Conservation (phyloP, 768 basidiomycete genomes). For the Tulasnella sp. region DNA sequence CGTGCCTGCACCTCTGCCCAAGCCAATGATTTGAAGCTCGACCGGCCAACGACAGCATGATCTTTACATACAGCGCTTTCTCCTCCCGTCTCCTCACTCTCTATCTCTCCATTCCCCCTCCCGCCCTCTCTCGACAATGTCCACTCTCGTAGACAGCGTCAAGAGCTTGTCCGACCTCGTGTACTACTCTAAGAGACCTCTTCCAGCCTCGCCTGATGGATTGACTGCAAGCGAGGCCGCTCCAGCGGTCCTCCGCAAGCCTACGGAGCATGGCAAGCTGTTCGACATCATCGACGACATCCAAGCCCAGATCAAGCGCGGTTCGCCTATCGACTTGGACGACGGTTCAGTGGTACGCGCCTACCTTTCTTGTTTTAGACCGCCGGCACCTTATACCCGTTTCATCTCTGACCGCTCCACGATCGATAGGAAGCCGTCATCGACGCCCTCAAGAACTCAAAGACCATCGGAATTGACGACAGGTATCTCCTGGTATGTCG, state of each 20-base stretch:
- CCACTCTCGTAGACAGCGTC: constrained; percentile 24
- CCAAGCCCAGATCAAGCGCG: constrained; percentile 8
- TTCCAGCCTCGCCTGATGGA: constrained; percentile 34
- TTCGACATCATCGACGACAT: constrained; percentile 28
- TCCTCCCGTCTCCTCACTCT: background rate
- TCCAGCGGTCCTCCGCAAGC: constrained; percentile 16
- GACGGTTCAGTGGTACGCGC: constrained; percentile 12
- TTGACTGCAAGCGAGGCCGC: constrained; percentile 28
- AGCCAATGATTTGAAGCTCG: constrained; percentile 10
- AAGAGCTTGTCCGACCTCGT: constrained; percentile 29
- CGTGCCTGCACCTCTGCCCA: background rate
- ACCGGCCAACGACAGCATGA: constrained; percentile 16
- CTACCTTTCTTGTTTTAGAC: background rate
- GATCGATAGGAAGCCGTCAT: constrained; percentile 31
- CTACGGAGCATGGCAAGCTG: constrained; percentile 16
- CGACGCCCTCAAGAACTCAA: constrained; percentile 53
- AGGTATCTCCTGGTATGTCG: constrained; percentile 57
- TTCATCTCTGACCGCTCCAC: background rate
- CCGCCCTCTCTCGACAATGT: constrained; percentile 10
- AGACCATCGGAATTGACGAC: constrained; percentile 57
- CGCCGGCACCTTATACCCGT: constrained; percentile 7
- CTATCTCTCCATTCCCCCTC: constrained; percentile 14
- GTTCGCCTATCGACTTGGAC: constrained; percentile 32
- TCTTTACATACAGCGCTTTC: constrained; percentile 14
- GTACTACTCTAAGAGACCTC: constrained; percentile 26